phyloP scores from a whole-genome alignment of 306 rosid genomes.

The Gleditsia sinensis region DNA sequence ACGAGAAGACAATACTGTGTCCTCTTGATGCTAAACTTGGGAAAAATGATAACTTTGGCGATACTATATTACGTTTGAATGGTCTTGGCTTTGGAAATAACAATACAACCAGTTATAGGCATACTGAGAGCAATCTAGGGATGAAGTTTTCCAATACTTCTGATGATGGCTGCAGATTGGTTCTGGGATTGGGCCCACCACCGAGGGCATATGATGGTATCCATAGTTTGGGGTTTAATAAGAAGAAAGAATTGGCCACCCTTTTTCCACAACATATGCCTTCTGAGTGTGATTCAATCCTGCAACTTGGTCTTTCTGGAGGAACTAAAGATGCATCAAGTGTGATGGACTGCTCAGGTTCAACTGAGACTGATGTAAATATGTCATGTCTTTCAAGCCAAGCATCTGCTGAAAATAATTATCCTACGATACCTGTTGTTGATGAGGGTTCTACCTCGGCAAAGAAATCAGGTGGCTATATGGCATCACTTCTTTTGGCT shows the following conservation, averaged over 20 bases:
- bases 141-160: conserved; percentile 49
- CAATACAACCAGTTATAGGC: conserved; percentile 48
- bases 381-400: conserved; percentile 40
- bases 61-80: conserved; percentile 72
- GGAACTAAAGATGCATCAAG: conserved; percentile 67
- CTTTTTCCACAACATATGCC: conserved; percentile 48
- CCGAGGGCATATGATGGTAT: conserved; percentile 72
- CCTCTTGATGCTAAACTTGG: conserved; percentile 58
- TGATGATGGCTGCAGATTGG: conserved; percentile 90
- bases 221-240: conserved; percentile 45
- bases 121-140: conserved; percentile 47
- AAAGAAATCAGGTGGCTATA: conserved; percentile 72
- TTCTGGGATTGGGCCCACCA: conserved; percentile 94
- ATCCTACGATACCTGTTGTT: conserved; percentile 49
- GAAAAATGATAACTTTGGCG: conserved; percentile 63
- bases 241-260: conserved; percentile 49
- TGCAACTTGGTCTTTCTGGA: conserved; percentile 92
- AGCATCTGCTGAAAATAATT: conserved; percentile 43
- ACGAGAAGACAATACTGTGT: conserved; percentile 56
- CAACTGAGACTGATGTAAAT: conserved; percentile 58
- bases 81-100: conserved; percentile 63
- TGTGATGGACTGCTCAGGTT: conserved; percentile 60
- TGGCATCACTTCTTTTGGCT: conserved; percentile 72
- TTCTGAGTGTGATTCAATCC: conserved; percentile 72
- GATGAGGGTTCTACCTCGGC: conserved; percentile 80